Base-by-base conservation (phyloP, 1,284 basidiomycete species). In the Hymenochaete sp. region DNA sequence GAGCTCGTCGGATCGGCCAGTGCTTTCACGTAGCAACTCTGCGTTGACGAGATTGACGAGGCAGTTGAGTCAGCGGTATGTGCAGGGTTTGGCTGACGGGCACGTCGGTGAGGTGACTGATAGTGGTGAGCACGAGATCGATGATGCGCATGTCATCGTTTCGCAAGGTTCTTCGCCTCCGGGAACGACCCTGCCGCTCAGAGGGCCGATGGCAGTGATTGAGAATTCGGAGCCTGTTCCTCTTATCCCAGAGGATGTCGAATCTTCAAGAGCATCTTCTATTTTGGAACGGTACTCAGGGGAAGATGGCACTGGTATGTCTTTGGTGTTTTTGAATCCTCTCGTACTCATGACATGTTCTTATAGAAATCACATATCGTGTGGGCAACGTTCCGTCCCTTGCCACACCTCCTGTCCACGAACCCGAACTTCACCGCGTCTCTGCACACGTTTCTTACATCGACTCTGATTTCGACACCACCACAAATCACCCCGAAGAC, bases 171-270 rank as follows among this genome's bases (percentile, higher is more conserved):
- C 47, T 19, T 41, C 47, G 6, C 45, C 40, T 14, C 42, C 36
- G 3, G 47, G 47, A 6, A 39, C 54, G 35, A 53, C 49, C 41
- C 56, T 60, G 16, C 62, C 60, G 58, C 66, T 52, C 44, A 57
- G 56, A 16, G 50, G 67, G 42, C 67, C 57, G 40, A 55, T 58
- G 47, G 65, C 52, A 7, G 53, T 22, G 27, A 49, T 4, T 49
- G 39, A 43, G 49, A 56, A 21, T 52, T 55, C 37, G 44, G 52
- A 44, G 51, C 61, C 65, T 1, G 40, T 53, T 0, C 57, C 59
- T 6, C 67, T 65, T 22, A 63, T 84, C 10, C 79, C 82, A 0
- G 81, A 83, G 56, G 82, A 86, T 53, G 68, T 83, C 2, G 68
- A 71, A 45, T 79, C 75, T 18, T 77, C 73, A 7, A 61, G 72